Percentiles rank a stretch among this genome's conserved stretches.
Evolutionary conservation across 768 basidiomycete species (phyloP).

Genomic region (Sarcodon sp.): DNA sequence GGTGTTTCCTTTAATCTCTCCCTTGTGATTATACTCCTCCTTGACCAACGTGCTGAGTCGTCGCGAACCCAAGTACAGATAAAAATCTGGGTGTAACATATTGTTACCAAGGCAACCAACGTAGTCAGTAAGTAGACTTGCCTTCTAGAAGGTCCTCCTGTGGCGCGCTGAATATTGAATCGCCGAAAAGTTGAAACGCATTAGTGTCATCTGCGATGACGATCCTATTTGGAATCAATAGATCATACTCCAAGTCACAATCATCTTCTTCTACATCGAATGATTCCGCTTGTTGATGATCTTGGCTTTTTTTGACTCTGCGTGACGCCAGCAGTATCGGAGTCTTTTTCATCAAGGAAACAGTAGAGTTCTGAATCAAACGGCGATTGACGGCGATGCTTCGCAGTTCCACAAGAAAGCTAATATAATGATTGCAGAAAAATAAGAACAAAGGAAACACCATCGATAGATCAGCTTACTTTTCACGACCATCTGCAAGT

Average conservation of each 20-base stretch:
- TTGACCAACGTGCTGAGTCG: constrained; percentile 60
- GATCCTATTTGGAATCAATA: constrained; percentile 56
- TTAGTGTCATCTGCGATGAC: constrained; percentile 84
- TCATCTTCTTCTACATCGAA: constrained; percentile 56
- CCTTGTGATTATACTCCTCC: constrained; percentile 58
- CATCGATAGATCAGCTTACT: constrained; percentile 29
- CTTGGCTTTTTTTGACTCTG: constrained; percentile 32
- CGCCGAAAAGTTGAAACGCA: constrained; percentile 66
- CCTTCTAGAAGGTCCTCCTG: constrained; percentile 90
- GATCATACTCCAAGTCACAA: constrained; percentile 61
- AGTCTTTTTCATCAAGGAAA: constrained; percentile 52
- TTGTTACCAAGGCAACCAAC: not conserved
- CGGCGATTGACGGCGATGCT: constrained; percentile 70
- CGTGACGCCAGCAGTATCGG: constrained; percentile 68
- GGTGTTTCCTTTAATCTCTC: constrained; percentile 35
- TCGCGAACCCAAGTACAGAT: constrained; percentile 60
- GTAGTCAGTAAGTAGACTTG: constrained; percentile 13
- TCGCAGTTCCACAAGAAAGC: constrained; percentile 73
- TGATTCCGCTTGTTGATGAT: constrained; percentile 10
- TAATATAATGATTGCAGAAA: constrained; percentile 14
- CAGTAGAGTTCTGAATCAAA: constrained; percentile 35
- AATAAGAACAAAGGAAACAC: not conserved
- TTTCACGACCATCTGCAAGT: constrained; percentile 52
- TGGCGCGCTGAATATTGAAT: constrained; percentile 63
- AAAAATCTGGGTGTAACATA: constrained; percentile 41